These are phyloP conservation scores for Cupressus sempervirens DNA, from an alignment of 75 land plant species.

Conservation along the genomic window DNA sequence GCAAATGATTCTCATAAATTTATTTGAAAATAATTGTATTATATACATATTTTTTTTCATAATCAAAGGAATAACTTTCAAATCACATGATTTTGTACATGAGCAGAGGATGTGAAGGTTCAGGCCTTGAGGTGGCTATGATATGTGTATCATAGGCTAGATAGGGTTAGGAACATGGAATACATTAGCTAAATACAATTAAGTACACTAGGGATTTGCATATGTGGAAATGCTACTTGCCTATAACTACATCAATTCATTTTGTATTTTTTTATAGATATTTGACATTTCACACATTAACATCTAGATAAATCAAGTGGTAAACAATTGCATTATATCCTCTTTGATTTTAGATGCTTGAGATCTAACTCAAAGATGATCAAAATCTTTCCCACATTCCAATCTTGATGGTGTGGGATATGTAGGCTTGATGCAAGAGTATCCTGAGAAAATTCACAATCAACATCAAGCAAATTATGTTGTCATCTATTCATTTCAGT, in stretches of 20 bases:
- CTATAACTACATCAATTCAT: not conserved
- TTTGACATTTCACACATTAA: not conserved
- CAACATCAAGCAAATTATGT: too few species aligned
- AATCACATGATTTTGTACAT: not conserved
- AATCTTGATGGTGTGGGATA: not conserved
- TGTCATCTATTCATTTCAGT: too few species aligned
- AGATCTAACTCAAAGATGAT: not conserved
- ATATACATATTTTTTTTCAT: too few species aligned
- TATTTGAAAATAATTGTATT: not conserved
- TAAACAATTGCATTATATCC: not conserved
- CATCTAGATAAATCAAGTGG: not conserved
- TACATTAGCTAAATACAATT: not conserved
- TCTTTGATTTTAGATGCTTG: not conserved
- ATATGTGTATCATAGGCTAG: not conserved
- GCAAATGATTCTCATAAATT: not conserved
- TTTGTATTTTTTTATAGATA: not conserved
- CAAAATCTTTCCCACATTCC: not conserved
- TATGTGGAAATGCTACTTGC: not conserved
- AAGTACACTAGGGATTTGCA: not conserved
- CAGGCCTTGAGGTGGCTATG: too few species aligned
- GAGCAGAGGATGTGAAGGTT: not conserved
- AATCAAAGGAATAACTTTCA: not conserved
- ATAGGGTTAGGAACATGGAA: not conserved
- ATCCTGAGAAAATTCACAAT: too few species aligned
- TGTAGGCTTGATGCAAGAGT: not conserved